These are phyloP conservation scores for Apiotrichum domesticum DNA, from an alignment of 1,284 basidiomycete genomes.

Conservation along the genomic window DNA sequence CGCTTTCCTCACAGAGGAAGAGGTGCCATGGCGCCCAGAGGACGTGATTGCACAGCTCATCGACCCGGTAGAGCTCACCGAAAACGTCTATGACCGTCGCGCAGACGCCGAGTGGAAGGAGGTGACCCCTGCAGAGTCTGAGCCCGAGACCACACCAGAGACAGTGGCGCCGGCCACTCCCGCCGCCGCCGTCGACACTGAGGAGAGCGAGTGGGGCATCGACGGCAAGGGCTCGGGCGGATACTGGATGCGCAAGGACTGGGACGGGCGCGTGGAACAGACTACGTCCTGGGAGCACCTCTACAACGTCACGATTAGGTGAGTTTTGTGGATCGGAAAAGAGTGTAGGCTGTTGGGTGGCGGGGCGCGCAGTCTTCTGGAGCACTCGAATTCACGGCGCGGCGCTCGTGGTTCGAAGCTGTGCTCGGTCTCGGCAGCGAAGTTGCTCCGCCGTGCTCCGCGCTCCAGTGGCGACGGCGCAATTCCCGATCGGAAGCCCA, in stretches of 20 bases:
- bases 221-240: slow-evolving; percentile 40
- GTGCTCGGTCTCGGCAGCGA: too few species aligned
- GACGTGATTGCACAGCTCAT: slow-evolving; percentile 26
- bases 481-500: background rate
- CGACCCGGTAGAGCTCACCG: slow-evolving; percentile 3
- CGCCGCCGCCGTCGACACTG: background rate
- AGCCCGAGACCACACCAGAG: background rate
- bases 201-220: slow-evolving; percentile 32
- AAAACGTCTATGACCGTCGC: background rate
- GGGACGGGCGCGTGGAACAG: slow-evolving; percentile 39
- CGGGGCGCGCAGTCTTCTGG: too few species aligned
- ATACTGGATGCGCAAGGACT: slow-evolving; percentile 44
- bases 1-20: slow-evolving; percentile 72
- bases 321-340: slow-evolving; percentile 8
- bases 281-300: slow-evolving; percentile 37
- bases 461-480: background rate
- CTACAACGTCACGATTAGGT: slow-evolving; percentile 38
- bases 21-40: slow-evolving; percentile 58
- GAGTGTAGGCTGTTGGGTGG: too few species aligned
- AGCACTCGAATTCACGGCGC: too few species aligned
- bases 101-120: background rate
- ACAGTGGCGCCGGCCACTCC: background rate
- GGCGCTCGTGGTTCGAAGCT: too few species aligned
- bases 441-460: background rate
- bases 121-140: background rate